These are phyloP conservation scores for Anthracocystis walkeri DNA, from an alignment of 1,284 basidiomycete genomes.

Conservation along the genomic window DNA sequence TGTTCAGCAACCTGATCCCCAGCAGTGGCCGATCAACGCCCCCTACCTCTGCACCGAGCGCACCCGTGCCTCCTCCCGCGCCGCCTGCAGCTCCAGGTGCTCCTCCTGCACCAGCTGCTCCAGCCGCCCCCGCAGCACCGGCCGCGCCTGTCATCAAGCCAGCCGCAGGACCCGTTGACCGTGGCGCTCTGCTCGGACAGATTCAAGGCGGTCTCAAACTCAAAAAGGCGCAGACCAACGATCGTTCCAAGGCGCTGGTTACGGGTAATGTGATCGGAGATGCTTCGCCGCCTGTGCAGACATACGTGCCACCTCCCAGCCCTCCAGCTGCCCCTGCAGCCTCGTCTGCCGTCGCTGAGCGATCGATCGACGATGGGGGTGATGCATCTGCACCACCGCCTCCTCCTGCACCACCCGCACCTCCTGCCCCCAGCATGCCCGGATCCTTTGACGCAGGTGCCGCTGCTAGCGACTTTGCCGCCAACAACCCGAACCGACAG, in stretches of 20 bases:
- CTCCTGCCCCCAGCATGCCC: constrained; percentile 56
- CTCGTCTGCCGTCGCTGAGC: constrained; percentile 52
- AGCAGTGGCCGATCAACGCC: constrained; percentile 56
- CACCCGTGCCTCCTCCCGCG: constrained; percentile 45
- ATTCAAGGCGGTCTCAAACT: constrained; percentile 85
- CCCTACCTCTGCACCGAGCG: constrained; percentile 44
- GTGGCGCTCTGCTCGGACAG: constrained; percentile 80
- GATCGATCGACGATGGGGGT: constrained; percentile 9
- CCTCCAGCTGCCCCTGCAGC: constrained; percentile 47
- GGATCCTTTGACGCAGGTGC: constrained; percentile 59
- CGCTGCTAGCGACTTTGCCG: constrained; percentile 61
- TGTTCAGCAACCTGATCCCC: constrained; percentile 66
- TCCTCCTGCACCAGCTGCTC: constrained; percentile 67
- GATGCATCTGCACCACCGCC: constrained; percentile 28
- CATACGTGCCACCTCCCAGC: constrained; percentile 62
- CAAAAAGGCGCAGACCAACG: constrained; percentile 83
- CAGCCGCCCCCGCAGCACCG: constrained; percentile 65
- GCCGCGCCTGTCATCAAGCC: constrained; percentile 58
- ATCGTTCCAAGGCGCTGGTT: constrained; percentile 79
- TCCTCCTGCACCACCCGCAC: constrained; percentile 71
- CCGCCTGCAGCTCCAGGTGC: constrained; percentile 54
- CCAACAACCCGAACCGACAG: constrained; percentile 76
- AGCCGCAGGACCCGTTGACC: constrained; percentile 72
- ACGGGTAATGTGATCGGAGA: constrained; percentile 83
- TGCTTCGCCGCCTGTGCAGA: constrained; percentile 76